These are phyloP conservation scores for Aspergillus latus DNA, from an alignment of 2,329 filamentous ascomycete genomes.

Conservation along the genomic window DNA sequence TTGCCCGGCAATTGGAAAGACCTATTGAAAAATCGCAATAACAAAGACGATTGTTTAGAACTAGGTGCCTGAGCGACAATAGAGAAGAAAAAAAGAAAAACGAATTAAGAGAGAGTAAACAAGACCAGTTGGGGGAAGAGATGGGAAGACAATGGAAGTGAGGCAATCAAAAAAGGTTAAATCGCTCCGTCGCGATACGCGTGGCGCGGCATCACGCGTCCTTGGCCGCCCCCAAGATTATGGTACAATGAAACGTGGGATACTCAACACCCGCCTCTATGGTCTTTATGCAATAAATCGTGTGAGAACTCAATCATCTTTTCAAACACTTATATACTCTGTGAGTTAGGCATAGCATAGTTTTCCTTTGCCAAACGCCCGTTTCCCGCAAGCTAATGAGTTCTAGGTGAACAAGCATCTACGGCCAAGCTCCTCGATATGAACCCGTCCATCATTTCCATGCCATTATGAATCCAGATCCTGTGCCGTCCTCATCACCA, in stretches of 20 bases:
- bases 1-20: neutral
- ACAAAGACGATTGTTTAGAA: neutral
- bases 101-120: neutral
- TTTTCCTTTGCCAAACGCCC: neutral
- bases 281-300: no score
- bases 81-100: neutral
- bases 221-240: neutral
- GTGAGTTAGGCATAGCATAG: neutral
- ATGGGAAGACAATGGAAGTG: neutral
- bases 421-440: neutral
- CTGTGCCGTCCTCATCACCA: conserved; percentile 82
- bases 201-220: conserved; percentile 10
- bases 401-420: neutral
- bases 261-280: neutral
- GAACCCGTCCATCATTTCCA: neutral
- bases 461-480: conserved; percentile 46
- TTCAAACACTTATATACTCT: no score
- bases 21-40: no score
- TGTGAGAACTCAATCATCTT: no score
- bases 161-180: neutral
- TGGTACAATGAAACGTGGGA: neutral
- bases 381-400: neutral
- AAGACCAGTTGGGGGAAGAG: neutral
- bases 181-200: neutral
- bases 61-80: neutral